Evolutionary conservation across 306 rosid species (phyloP).

Genomic region (Echinosophora koreensis): DNA sequence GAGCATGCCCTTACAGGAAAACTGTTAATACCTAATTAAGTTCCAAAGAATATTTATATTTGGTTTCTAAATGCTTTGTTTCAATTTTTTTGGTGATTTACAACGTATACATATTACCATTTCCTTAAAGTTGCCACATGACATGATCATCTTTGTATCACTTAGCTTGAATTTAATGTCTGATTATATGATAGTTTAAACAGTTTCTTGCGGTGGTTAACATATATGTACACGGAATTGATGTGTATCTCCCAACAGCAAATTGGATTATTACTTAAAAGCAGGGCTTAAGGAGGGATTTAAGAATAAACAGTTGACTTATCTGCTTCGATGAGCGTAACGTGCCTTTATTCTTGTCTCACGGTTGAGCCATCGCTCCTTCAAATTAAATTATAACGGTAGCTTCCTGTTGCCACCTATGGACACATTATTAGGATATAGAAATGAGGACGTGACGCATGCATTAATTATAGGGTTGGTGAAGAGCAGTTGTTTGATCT

Average conservation of each 20-base stretch:
- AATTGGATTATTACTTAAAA: slow-evolving; percentile 1
- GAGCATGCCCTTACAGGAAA: slow-evolving; percentile 32
- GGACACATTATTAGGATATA: slow-evolving; percentile 40
- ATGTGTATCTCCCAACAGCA: slow-evolving; percentile 25
- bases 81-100: neutral
- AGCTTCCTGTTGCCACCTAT: slow-evolving; percentile 32
- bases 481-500: slow-evolving; percentile 28
- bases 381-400: slow-evolving; percentile 13
- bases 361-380: slow-evolving; percentile 4
- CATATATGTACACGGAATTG: slow-evolving; percentile 30
- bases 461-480: slow-evolving; percentile 46
- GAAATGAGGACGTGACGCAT: slow-evolving; percentile 28
- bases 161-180: neutral
- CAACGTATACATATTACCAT: neutral
- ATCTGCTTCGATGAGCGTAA: neutral
- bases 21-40: neutral
- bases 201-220: slow-evolving; percentile 40
- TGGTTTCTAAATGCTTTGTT: neutral
- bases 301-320: slow-evolving; percentile 38
- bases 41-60: slow-evolving; percentile 36
- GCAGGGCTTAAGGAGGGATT: slow-evolving; percentile 1
- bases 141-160: neutral
- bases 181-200: slow-evolving; percentile 1
- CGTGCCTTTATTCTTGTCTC: slow-evolving; percentile 21
- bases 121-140: neutral